Evolutionary conservation across 371 early-diverging fungal species (phyloP).

Genomic region (Apophysomyces sp.): DNA sequence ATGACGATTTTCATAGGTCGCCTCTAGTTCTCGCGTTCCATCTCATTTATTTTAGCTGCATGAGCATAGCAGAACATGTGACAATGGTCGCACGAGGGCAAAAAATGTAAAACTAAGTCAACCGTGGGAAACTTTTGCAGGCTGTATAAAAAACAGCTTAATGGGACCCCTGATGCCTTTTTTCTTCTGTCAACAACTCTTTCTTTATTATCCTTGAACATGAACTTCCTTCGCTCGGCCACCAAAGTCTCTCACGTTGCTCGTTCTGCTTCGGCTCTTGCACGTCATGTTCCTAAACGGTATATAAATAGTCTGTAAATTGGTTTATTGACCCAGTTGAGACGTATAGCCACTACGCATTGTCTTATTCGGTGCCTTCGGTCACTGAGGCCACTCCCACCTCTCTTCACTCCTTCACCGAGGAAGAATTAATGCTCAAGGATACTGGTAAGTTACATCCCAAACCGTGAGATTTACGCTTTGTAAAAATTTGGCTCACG

Average conservation of each 20-base stretch:
- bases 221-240: conserved; percentile 8
- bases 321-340: background rate
- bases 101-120: background rate
- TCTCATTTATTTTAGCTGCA: too few relatives aligned
- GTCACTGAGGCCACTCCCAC: conserved; percentile 26
- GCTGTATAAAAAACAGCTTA: background rate
- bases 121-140: conserved; percentile 19
- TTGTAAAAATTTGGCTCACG: background rate
- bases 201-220: background rate
- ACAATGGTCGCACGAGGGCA: too few relatives aligned
- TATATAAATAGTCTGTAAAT: background rate
- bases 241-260: conserved; percentile 9
- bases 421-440: conserved; percentile 79
- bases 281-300: conserved; percentile 11
- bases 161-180: background rate
- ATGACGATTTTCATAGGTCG: too few relatives aligned
- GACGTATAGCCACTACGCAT: conserved; percentile 9
- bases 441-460: conserved; percentile 60
- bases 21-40: too few relatives aligned
- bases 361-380: conserved; percentile 15
- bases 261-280: conserved; percentile 7
- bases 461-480: background rate
- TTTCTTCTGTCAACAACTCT: background rate
- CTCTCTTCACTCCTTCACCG: conserved; percentile 77
- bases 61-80: too few relatives aligned